A percentile compares a stretch with the other conserved stretches of the same genome.
Evolutionary conservation across 257 asterid species (phyloP).

Genomic region (Solanum gracilifrons): DNA sequence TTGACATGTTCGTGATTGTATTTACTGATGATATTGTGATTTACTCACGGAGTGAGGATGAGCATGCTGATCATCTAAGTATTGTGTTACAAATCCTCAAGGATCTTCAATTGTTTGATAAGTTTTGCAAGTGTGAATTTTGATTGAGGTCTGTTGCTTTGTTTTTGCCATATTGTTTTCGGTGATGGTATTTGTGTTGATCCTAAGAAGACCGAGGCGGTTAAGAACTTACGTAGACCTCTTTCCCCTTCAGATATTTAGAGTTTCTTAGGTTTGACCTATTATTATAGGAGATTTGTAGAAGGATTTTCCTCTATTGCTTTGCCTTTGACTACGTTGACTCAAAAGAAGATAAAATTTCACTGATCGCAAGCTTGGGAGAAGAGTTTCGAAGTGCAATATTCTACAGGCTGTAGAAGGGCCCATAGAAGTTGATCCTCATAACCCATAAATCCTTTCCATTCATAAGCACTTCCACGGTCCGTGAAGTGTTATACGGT

Average conservation of each 20-base stretch:
- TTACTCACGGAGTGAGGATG: background rate
- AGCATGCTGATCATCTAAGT: background rate
- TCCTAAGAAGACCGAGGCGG: background rate
- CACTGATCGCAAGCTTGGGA: background rate
- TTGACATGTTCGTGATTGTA: too few relatives aligned
- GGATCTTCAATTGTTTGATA: background rate
- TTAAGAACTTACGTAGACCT: background rate
- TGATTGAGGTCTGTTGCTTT: background rate
- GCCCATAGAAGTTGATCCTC: background rate
- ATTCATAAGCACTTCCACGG: background rate
- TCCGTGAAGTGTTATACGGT: background rate
- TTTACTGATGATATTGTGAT: background rate
- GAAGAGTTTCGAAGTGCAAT: background rate
- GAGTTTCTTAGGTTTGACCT: background rate
- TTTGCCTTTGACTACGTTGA: background rate
- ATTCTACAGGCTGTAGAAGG: background rate
- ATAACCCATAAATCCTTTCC: too few relatives aligned
- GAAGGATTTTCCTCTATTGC: too few relatives aligned
- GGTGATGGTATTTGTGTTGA: background rate
- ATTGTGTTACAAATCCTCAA: background rate
- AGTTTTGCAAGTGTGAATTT: background rate
- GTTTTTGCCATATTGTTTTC: too few relatives aligned
- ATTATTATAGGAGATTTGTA: background rate
- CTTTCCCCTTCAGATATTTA: too few relatives aligned
- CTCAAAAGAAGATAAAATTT: too few relatives aligned